Percentiles rank a stretch among this genome's conserved stretches.
Conservation (phyloP, 495 filamentous ascomycete species). For the Penicillium tannophilum region DNA sequence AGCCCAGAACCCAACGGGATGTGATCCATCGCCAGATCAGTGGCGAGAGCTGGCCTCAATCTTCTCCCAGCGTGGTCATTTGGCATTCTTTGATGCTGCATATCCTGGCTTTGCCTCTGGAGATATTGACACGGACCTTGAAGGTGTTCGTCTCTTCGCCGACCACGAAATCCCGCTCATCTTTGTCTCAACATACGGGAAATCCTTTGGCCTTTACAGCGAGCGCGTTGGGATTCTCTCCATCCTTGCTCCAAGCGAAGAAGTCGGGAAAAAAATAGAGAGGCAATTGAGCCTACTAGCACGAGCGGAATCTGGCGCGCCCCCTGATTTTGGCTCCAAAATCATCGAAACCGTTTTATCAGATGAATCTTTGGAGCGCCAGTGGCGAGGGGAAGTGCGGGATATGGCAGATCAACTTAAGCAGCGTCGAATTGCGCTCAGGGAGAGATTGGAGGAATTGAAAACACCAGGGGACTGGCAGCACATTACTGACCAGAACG, state of each 20-base stretch:
- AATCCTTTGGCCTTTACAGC: constrained; percentile 23
- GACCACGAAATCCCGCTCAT: constrained; percentile 17
- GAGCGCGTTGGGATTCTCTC: constrained; percentile 21
- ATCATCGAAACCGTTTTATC: constrained; percentile 17
- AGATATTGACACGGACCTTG: constrained; percentile 18
- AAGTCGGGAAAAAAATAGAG: constrained; percentile 12
- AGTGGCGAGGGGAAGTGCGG: constrained; percentile 18
- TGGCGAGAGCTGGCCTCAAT: constrained; percentile 16
- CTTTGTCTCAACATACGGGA: constrained; percentile 21
- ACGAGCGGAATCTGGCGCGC: constrained; percentile 17
- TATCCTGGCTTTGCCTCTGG: constrained; percentile 23
- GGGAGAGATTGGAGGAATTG: constrained; percentile 14
- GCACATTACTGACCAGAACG: constrained; percentile 22
- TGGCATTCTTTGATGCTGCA: constrained; percentile 24
- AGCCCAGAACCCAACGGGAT: constrained; percentile 24
- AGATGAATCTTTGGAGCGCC: constrained; percentile 13
- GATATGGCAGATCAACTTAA: constrained; percentile 18
- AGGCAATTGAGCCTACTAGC: constrained; percentile 15
- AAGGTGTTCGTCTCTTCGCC: constrained; percentile 16
- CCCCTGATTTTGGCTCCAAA: constrained; percentile 20
- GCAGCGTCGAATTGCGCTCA: constrained; percentile 10
- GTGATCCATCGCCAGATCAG: constrained; percentile 18
- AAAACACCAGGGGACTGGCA: constrained; percentile 19
- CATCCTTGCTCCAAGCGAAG: constrained; percentile 12
- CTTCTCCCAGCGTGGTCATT: constrained; percentile 17